Conservation (phyloP, 352 stramenopile genomes). For the Phytophthora fragariaefolia region DNA sequence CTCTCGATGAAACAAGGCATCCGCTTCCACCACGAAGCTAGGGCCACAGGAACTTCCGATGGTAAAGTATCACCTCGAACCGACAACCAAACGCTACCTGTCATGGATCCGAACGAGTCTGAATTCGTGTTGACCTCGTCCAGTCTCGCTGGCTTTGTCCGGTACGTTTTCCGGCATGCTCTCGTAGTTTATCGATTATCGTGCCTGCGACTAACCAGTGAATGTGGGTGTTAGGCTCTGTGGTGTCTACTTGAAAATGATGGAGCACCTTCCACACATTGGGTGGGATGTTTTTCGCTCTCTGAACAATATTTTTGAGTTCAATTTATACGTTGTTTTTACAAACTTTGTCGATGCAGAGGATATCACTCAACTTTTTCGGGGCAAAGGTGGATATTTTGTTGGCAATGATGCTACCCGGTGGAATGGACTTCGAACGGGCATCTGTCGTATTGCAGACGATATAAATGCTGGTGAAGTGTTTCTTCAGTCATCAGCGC, state of each 20-base stretch:
- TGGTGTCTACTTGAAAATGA: conserved; percentile 89
- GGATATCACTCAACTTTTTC: conserved; percentile 60
- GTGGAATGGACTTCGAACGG: conserved; percentile 51
- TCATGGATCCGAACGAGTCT: conserved; percentile 48
- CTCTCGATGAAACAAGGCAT: conserved; percentile 65
- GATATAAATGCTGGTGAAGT: conserved; percentile 57
- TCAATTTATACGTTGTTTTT: conserved; percentile 81
- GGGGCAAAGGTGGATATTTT: conserved; percentile 33
- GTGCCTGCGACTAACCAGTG: neutral
- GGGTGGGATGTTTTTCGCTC: conserved; percentile 72
- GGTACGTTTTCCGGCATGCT: conserved; percentile 38
- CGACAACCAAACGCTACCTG: conserved; percentile 31
- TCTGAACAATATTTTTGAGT: conserved; percentile 84
- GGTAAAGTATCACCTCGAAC: conserved; percentile 10
- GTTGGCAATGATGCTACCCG: conserved; percentile 34
- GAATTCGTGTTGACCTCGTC: conserved; percentile 82
- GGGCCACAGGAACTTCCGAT: neutral
- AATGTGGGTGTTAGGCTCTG: conserved; percentile 55
- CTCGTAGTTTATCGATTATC: neutral
- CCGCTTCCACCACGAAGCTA: conserved; percentile 51
- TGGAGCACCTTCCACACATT: conserved; percentile 80
- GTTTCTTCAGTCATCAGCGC: conserved; percentile 52
- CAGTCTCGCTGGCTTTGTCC: conserved; percentile 71
- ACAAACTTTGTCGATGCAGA: conserved; percentile 63
- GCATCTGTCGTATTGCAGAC: conserved; percentile 62